These are phyloP conservation scores for Brettanomyces sp. DNA, from an alignment of 805 yeast species.

Conservation along the genomic window DNA sequence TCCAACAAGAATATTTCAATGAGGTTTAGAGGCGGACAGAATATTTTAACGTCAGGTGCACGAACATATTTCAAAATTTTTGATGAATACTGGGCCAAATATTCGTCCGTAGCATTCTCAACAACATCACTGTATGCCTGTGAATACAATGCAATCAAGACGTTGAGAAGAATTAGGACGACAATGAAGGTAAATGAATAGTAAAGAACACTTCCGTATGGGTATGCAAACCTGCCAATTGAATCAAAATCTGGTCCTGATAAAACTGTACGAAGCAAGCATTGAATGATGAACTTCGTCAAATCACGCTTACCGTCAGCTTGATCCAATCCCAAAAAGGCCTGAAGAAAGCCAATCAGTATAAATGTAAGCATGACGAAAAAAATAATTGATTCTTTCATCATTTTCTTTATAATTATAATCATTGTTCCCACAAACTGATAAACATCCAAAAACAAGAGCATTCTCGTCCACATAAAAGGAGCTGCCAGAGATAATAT, in stretches of 20 bases:
- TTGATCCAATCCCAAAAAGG: conserved; percentile 77
- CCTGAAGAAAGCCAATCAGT: conserved; percentile 75
- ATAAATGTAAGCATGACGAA: conserved; percentile 65
- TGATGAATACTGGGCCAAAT: conserved; percentile 74
- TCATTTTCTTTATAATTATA: conserved; percentile 75
- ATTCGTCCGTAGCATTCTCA: conserved; percentile 78
- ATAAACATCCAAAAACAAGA: conserved; percentile 69
- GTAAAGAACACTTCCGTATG: conserved; percentile 74
- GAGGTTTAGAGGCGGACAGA: conserved; percentile 77
- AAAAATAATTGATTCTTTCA: conserved; percentile 79
- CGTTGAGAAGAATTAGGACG: conserved; percentile 67
- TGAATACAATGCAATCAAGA: conserved; percentile 76
- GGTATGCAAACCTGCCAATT: conserved; percentile 67
- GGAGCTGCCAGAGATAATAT: conserved; percentile 77
- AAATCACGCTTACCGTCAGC: conserved; percentile 80
- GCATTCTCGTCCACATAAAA: conserved; percentile 72
- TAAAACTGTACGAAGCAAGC: conserved; percentile 61
- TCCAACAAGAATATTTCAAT: conserved; percentile 51
- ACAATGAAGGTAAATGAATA: conserved; percentile 72
- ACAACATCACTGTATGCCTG: conserved; percentile 76
- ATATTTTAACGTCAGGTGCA: conserved; percentile 82
- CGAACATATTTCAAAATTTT: conserved; percentile 77
- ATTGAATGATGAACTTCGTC: conserved; percentile 51
- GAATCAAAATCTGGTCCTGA: conserved; percentile 68
- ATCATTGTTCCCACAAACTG: conserved; percentile 83